phyloP scores from a whole-genome alignment of 148 eudicot species.

The Fallopia convolvulus region DNA sequence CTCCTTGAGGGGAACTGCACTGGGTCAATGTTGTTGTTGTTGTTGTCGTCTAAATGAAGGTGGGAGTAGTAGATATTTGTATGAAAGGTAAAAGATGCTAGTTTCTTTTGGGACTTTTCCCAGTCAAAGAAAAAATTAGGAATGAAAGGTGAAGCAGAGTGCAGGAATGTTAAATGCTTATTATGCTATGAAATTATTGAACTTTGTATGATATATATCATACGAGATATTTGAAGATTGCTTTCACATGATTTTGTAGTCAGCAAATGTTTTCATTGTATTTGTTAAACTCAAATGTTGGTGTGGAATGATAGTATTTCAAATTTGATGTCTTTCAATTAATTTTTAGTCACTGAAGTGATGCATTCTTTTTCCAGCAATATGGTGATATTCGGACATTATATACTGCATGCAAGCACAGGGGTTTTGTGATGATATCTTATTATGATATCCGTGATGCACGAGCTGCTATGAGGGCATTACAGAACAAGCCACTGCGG shows the following conservation, averaged over 20 bases:
- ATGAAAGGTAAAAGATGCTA: not conserved
- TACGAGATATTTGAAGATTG: not conserved
- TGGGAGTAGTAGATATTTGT: not conserved
- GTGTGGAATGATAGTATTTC: not conserved
- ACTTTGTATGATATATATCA: not conserved
- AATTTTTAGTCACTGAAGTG: not conserved
- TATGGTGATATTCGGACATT: slow-evolving; percentile 89
- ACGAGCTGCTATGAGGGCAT: slow-evolving; percentile 71
- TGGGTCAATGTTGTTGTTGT: no score
- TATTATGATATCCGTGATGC: slow-evolving; percentile 96
- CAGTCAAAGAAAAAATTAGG: not conserved
- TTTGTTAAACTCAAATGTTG: not conserved
- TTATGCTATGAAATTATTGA: not conserved
- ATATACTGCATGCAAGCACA: slow-evolving; percentile 85
- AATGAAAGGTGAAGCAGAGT: not conserved
- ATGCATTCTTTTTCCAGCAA: slow-evolving; percentile 41
- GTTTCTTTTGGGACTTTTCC: not conserved
- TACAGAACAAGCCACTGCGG: slow-evolving; percentile 79
- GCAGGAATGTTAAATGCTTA: not conserved
- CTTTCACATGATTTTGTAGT: not conserved
- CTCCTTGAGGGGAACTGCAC: no score
- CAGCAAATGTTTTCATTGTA: not conserved
- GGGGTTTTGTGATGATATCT: slow-evolving; percentile 99
- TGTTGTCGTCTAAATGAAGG: no score
- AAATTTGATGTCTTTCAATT: not conserved